Evolutionary conservation across 208 protist species (phyloP), one percentile per base, ranked within the genome.

Genomic region (Leishmania amazonensis): DNA sequence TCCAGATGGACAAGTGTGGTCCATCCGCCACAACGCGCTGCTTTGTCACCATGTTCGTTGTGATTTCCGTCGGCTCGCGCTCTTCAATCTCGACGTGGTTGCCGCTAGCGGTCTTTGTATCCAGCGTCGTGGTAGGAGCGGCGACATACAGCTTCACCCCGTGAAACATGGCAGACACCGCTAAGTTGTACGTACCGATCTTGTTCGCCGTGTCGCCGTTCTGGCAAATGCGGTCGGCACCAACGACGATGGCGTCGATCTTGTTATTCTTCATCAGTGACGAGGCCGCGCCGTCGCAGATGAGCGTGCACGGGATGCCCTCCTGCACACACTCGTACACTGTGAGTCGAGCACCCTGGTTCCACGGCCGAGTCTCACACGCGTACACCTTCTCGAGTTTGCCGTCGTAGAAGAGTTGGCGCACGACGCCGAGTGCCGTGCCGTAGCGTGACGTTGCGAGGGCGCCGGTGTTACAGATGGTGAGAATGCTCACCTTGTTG

Each of bases 131-230:
- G 8, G 91, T 91, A 15, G 98, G 97, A 4, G 97, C 97, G 8
- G 97, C 97, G 3, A 99, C 96, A 85, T 94, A 98, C 86, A 99
- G 98, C 28, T 93, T 92, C 49, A 99, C 90, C 21, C 89, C 88
- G 88, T 99, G 96, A 81, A 97, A 85, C 85, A 96, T 92, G 3
- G 96, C 96, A 1, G 87, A 86, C 45, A 99, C 93, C 1, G 97
- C 96, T 17, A 99, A 87, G 82, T 98, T 95, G 90, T 98, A 98
- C 28, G 98, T 99, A 77, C 98, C 98, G 79, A 99, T 98, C 85
- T 99, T 99, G 89, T 99, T 99, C 21, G 97, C 98, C 3, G 97
- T 99, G 83, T 99, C 98, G 53, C 98, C 97, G 83, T 99, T 99
- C 65, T 92, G 85, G 84, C 94, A 98, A 70, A 99, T 93, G 75